Base-by-base conservation (phyloP, 2,329 filamentous ascomycete genomes). In the Coniochaeta hoffmannii region DNA sequence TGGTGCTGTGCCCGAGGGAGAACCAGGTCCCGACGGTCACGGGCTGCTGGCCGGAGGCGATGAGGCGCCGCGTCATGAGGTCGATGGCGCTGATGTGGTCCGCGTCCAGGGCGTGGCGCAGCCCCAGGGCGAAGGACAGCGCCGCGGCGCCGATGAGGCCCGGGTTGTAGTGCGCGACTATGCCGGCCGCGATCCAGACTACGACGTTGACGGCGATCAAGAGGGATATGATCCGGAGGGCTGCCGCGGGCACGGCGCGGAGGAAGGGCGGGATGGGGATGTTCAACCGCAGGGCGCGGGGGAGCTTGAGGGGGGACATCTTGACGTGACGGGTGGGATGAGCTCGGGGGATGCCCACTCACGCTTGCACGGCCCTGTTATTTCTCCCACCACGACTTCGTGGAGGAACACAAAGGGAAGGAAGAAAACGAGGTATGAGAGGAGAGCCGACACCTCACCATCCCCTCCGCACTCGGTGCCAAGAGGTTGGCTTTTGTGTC, bases 61-160 rank as follows among this genome's bases (percentile, higher is more conserved):
- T 84, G 24, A 97, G 82, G 7, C 93, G 85, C 3, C 94, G 82
- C 1, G 94, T 97, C 86, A 95, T 96, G 35, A 97, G 81, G 71
- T 97, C 93, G 64, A 97, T 99, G 60, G 92, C 93, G 63, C 73
- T 72, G 64, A 80, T 82, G 69, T 97, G 94, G 71, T 97, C 93
- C n/a, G 93, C 94, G 66, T 97, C 94, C 46, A 97, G 83, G n/a
- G 93, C 93, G 76, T 97, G 93, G 41, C 93, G 87, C 12, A 97
- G 80, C 2, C 93, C 93, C 11, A 97, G 81, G 0, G 90, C 90
- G 70, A 95, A 97, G 26, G 92, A 86, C 1, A 97, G 81, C 1
- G 92, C 85, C 1, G 91, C 90, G 2, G 91, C 87, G 1, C 88
- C 88, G 52, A 92, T 83, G 59, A 97, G 80, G 0, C 78, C 73